Evolutionary conservation across 2,329 filamentous ascomycete species (phyloP), one percentile per base, ranked within the genome.

Genomic region (Fusarium duplospermum): DNA sequence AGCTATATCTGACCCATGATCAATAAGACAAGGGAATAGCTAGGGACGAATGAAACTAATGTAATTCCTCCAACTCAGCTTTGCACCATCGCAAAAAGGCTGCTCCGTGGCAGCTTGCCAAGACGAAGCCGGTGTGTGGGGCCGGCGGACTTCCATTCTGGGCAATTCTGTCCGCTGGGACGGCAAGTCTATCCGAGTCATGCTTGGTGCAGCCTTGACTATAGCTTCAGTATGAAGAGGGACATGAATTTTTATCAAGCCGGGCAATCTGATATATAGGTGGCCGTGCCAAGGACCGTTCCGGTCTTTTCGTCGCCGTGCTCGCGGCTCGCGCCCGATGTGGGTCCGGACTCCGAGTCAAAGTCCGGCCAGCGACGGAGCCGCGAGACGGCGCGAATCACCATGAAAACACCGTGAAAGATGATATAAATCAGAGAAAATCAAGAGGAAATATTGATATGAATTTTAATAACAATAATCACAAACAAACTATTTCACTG

Each of bases 311-410:
- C 59, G 22, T 27, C 14, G n/a, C 7, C 18, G 18, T 35, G 31
- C 36, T 27, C 42, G 22, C 29, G 36, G 20, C n/a, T 14, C 66
- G 50, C 47, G 47, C 18, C 27, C 47, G 47, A 29, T 52, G 73
- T 71, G 67, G 70, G 16, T 27, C 60, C 66, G 60, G 66, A 72
- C 35, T 62, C 35, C n/a, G 27, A 38, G 3, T 29, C 38, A 70
- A 66, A 67, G 45, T 64, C 66, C 72, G 54, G 40, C n/a, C 18
- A 54, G 4, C 6, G 33, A 58, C 54, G 16, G 54, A 56, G 58
- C 0, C n/a, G 36, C 66, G 69, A 62, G 22, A 24, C n/a, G 18
- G 20, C 14, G 42, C 20, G 36, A 71, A 27, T 11, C 47, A 58
- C 31, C 14, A 13, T 58, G 58, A 50, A 36, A 52, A 29, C 33